Conservation (phyloP, 2,329 filamentous ascomycete species). For the Coniochaeta hoffmannii region DNA sequence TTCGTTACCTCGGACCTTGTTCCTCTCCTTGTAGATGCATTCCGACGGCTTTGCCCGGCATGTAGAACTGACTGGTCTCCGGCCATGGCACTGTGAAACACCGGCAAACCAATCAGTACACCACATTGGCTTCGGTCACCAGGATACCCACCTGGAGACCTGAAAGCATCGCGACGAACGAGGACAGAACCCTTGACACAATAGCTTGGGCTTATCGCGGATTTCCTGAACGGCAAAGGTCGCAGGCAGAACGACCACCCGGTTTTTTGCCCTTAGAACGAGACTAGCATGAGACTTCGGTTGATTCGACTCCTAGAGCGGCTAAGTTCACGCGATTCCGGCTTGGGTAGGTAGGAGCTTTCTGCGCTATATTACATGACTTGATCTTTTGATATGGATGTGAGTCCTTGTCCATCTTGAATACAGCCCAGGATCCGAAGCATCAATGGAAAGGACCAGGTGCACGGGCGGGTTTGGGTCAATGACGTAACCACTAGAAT, state of each 20-base stretch:
- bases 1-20: background rate
- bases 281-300: background rate
- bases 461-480: too few relatives aligned
- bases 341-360: background rate
- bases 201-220: background rate
- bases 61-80: background rate
- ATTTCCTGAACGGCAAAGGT: background rate
- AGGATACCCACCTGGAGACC: background rate
- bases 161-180: background rate
- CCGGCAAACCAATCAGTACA: background rate
- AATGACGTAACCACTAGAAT: too few relatives aligned
- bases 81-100: background rate
- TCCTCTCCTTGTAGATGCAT: background rate
- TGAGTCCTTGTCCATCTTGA: too few relatives aligned
- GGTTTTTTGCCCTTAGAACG: background rate
- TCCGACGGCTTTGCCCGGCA: background rate
- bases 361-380: background rate
- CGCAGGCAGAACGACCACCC: background rate
- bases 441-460: too few relatives aligned
- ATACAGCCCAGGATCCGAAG: too few relatives aligned
- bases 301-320: background rate
- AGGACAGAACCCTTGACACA: too few relatives aligned
- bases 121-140: too few relatives aligned
- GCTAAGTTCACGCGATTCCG: background rate
- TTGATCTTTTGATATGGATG: too few relatives aligned